Evolutionary conservation across 352 stramenopile genomes (phyloP).

Genomic region (Phytophthora uliginosa): DNA sequence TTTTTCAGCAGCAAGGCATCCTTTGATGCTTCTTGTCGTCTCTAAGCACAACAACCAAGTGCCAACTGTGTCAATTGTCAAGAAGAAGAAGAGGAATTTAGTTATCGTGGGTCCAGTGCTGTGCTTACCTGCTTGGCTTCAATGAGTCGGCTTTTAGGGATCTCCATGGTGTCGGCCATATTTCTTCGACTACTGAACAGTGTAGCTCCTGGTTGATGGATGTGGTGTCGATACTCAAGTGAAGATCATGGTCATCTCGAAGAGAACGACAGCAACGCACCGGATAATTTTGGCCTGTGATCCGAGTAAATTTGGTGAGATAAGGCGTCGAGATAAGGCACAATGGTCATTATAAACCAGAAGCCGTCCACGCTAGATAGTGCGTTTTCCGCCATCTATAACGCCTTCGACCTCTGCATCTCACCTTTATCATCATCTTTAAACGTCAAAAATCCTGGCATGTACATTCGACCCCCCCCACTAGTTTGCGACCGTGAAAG

Average conservation of each 20-base stretch:
- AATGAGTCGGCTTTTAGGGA: conserved; percentile 73
- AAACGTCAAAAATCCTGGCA: conserved; percentile 21
- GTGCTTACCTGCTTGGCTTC: conserved; percentile 79
- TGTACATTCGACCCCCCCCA: conserved; percentile 25
- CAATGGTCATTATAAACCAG: too few relatives aligned
- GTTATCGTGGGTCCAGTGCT: not conserved
- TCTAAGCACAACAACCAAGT: conserved; percentile 31
- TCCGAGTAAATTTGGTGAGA: conserved; percentile 30
- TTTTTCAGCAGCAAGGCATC: conserved; percentile 84
- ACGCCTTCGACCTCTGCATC: not conserved
- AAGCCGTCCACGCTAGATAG: not conserved
- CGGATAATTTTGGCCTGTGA: conserved; percentile 32
- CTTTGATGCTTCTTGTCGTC: conserved; percentile 81
- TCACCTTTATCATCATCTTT: conserved; percentile 32
- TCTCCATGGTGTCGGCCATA: conserved; percentile 51
- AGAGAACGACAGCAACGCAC: conserved; percentile 2
- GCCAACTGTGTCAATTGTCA: not conserved
- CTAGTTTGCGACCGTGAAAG: conserved; percentile 65
- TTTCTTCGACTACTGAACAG: conserved; percentile 5
- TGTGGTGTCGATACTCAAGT: conserved; percentile 1
- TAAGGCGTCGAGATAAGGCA: conserved; percentile 9
- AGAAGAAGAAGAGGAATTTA: not conserved
- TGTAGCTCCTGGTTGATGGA: not conserved
- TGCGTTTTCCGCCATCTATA: not conserved
- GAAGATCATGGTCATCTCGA: conserved; percentile 1